These are phyloP conservation scores for Paspalum notatum DNA, from an alignment of 176 grass and related monocot genomes.

Conservation along the genomic window DNA sequence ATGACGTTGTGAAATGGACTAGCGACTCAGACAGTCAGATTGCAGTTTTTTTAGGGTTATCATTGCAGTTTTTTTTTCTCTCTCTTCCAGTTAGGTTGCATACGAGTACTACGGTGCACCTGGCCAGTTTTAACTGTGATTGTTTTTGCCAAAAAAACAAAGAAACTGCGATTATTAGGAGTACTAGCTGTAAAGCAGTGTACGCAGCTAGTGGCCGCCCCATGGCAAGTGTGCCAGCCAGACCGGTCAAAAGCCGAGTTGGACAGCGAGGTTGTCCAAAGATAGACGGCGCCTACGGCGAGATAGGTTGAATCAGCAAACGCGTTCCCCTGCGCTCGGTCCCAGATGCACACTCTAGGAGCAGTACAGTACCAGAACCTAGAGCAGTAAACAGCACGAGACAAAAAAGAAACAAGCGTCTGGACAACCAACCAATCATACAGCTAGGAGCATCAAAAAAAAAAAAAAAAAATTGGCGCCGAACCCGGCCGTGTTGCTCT, in stretches of 20 bases:
- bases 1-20: slow-evolving; percentile 14
- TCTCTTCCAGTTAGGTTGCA: too few relatives aligned
- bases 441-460: not conserved
- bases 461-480: not conserved
- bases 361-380: not conserved
- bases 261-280: not conserved
- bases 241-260: not conserved
- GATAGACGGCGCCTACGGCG: not conserved
- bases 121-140: not conserved
- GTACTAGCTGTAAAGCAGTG: not conserved
- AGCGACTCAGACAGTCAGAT: too few relatives aligned
- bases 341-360: not conserved
- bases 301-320: not conserved
- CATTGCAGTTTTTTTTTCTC: too few relatives aligned
- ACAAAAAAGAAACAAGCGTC: too few relatives aligned
- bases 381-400: too few relatives aligned
- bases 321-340: not conserved
- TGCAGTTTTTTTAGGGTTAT: not conserved
- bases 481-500: too few relatives aligned
- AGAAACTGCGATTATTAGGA: too few relatives aligned
- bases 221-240: not conserved
- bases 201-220: not conserved
- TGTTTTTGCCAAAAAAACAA: too few relatives aligned
- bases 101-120: not conserved
- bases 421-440: not conserved